Evolutionary conservation across 75 land plant genomes (phyloP).

Genomic region (Ceratopteris richardii): DNA sequence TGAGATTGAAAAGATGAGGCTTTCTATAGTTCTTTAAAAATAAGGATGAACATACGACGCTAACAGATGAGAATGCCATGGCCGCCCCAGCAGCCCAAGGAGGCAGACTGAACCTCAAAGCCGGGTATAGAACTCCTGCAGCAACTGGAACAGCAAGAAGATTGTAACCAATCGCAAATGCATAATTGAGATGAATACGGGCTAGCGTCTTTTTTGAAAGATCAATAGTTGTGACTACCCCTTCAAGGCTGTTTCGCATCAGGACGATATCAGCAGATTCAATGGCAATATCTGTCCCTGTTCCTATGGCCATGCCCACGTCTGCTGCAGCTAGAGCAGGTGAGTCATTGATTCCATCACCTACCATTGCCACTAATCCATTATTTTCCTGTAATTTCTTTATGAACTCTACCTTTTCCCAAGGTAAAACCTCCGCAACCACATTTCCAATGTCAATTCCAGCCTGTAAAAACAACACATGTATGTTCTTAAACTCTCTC

Average conservation of each 20-base stretch:
- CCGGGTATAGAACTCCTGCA: conserved; percentile 80
- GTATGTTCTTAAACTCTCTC: too few species aligned
- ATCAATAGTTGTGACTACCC: conserved; percentile 94
- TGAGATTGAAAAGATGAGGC: conserved; percentile 43
- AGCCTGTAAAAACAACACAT: neutral
- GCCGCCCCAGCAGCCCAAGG: conserved; percentile 98
- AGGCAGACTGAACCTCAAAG: conserved; percentile 50
- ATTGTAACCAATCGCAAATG: conserved; percentile 97
- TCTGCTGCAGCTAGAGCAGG: conserved; percentile 98
- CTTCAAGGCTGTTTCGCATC: conserved; percentile 87
- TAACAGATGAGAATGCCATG: conserved; percentile 94
- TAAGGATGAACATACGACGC: conserved; percentile 92
- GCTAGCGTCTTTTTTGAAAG: conserved; percentile 82
- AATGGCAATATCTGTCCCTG: conserved; percentile 97
- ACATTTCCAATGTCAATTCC: conserved; percentile 43
- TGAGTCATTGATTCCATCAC: conserved; percentile 95
- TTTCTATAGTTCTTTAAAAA: conserved; percentile 65
- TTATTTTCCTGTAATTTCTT: conserved; percentile 70
- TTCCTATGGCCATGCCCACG: conserved; percentile 96
- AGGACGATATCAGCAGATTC: conserved; percentile 97
- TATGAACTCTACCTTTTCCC: conserved; percentile 66
- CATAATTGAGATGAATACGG: conserved; percentile 71
- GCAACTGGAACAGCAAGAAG: conserved; percentile 89
- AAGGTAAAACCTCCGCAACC: conserved; percentile 73
- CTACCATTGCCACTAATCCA: conserved; percentile 88